phyloP scores from a whole-genome alignment of 2,329 filamentous ascomycete species.

The Aspergillus persii region DNA sequence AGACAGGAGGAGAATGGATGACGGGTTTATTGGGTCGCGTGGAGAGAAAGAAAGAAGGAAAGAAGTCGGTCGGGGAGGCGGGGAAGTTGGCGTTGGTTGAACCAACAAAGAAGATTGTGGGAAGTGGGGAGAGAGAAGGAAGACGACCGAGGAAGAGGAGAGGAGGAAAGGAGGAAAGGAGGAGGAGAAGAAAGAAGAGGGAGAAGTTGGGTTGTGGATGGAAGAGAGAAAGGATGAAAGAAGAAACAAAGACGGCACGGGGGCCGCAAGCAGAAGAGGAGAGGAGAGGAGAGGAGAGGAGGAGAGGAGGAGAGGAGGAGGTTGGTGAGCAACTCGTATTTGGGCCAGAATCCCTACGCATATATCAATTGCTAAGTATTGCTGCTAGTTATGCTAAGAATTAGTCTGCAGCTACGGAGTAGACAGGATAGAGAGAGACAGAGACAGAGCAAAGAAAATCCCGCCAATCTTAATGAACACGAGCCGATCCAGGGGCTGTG shows the following conservation, averaged over 20 bases:
- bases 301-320: background rate
- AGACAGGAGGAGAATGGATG: background rate
- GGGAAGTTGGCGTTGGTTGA: constrained; percentile 22
- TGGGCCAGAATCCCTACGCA: background rate
- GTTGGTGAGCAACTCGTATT: too few relatives aligned
- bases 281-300: background rate
- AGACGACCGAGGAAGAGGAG: background rate
- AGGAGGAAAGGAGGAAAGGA: constrained; percentile 3
- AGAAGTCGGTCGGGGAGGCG: constrained; percentile 22
- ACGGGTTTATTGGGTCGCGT: background rate
- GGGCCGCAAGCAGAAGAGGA: constrained; percentile 1
- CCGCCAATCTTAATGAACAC: too few relatives aligned
- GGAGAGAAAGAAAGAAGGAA: background rate
- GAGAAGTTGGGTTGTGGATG: background rate
- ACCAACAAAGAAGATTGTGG: constrained; percentile 1
- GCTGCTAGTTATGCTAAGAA: too few relatives aligned
- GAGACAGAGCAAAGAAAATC: too few relatives aligned
- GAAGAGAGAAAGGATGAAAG: constrained; percentile 2
- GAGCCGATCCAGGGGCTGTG: too few relatives aligned
- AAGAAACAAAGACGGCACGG: background rate
- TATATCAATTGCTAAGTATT: too few relatives aligned
- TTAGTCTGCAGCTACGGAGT: too few relatives aligned
- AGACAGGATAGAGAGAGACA: too few relatives aligned
- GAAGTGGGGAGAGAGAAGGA: background rate
- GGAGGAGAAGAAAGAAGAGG: constrained; percentile 1